Conservation (phyloP, 2,329 filamentous ascomycete genomes). For the Hawksworthiomyces lignivorus region DNA sequence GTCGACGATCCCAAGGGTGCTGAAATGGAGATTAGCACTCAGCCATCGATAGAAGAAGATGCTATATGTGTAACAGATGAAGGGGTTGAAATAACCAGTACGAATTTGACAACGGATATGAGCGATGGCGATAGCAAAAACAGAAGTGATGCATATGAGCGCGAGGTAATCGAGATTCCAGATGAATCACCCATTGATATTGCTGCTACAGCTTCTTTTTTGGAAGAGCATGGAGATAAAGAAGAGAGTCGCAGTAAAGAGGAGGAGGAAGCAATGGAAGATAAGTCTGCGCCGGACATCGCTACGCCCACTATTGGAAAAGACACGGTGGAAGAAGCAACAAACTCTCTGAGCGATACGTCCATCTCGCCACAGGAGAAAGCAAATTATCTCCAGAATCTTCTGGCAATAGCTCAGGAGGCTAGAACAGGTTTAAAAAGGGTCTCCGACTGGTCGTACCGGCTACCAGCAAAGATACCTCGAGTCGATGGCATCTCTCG, state of each 20-base stretch:
- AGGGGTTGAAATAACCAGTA: conserved; percentile 13
- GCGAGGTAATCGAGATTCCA: conserved; percentile 27
- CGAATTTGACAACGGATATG: too few relatives aligned
- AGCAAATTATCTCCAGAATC: conserved; percentile 39
- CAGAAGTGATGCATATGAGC: conserved; percentile 15
- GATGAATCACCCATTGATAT: conserved; percentile 46
- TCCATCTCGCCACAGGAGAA: conserved; percentile 19
- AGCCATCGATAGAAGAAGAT: conserved; percentile 16
- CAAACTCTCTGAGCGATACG: not conserved
- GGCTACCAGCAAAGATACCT: conserved; percentile 36
- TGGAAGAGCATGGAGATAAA: too few relatives aligned
- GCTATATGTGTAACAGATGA: conserved; percentile 13
- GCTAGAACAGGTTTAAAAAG: conserved; percentile 35
- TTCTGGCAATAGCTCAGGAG: conserved; percentile 41
- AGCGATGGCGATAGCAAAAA: conserved; percentile 1
- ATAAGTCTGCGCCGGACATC: conserved; percentile 30
- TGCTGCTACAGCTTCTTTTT: conserved; percentile 40
- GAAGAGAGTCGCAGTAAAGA: too few relatives aligned
- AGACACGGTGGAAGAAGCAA: conserved; percentile 16
- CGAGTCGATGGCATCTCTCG: conserved; percentile 24
- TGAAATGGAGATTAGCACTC: conserved; percentile 13
- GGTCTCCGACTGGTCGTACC: conserved; percentile 23
- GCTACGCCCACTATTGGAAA: conserved; percentile 29
- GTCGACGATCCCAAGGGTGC: conserved; percentile 31
- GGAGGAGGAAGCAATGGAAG: not conserved